Evolutionary conservation across 2,329 filamentous ascomycete species (phyloP).

Genomic region (Mycogone perniciosa): DNA sequence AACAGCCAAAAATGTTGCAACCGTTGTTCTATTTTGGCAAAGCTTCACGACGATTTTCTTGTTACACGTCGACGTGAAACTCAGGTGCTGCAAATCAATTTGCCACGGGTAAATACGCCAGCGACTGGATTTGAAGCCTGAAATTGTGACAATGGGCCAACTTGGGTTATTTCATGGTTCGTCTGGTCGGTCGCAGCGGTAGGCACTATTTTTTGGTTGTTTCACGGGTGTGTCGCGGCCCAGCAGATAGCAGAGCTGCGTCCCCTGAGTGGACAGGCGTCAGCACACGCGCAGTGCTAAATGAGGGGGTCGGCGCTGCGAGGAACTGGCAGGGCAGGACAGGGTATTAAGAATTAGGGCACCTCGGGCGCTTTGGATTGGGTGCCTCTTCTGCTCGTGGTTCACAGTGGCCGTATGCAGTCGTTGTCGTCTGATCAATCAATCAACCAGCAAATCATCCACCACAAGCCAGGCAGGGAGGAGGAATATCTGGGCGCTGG

Average conservation of each 20-base stretch:
- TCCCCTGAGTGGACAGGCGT: constrained; percentile 13
- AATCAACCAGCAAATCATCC: neutral
- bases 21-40: neutral
- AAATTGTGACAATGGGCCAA: constrained; percentile 31
- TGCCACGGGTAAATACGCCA: constrained; percentile 8
- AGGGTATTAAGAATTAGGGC: constrained; percentile 6
- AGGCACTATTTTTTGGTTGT: constrained; percentile 27
- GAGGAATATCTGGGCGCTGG: constrained; percentile 5
- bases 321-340: constrained; percentile 5
- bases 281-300: constrained; percentile 12
- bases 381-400: constrained; percentile 8
- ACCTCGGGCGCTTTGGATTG: constrained; percentile 9
- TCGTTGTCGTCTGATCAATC: neutral
- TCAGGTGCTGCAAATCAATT: constrained; percentile 5
- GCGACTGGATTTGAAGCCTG: constrained; percentile 14
- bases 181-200: constrained; percentile 22
- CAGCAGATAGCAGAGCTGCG: constrained; percentile 16
- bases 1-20: neutral
- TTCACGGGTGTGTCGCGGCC: constrained; percentile 21
- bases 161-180: constrained; percentile 40
- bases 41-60: neutral
- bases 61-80: neutral
- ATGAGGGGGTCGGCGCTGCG: constrained; percentile 3
- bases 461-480: constrained; percentile 3
- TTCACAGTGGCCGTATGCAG: neutral